A percentile compares a stretch with the other conserved stretches of the same genome.
Evolutionary conservation across 2,329 filamentous ascomycete species (phyloP).

Genomic region (Colletotrichum trifolii): DNA sequence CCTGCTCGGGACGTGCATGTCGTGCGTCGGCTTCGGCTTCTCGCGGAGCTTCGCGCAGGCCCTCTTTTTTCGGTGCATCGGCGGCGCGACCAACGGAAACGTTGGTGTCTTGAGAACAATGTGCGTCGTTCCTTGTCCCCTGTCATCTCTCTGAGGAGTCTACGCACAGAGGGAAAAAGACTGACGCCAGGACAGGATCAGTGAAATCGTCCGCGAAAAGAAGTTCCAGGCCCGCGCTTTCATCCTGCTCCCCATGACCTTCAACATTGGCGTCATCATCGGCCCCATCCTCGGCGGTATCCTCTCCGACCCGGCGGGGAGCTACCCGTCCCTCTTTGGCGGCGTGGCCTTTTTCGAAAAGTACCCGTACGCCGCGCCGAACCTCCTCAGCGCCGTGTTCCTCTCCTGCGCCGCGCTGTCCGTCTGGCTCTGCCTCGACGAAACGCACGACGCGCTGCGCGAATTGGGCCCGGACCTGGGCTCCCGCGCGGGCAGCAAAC

Average conservation of each 20-base stretch:
- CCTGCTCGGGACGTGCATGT: conserved; percentile 72
- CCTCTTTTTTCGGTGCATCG: conserved; percentile 73
- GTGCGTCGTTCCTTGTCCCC: conserved; percentile 41
- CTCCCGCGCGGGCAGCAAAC: conserved; percentile 50
- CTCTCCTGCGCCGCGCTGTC: conserved; percentile 54
- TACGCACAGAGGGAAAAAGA: not conserved
- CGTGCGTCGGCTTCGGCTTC: conserved; percentile 79
- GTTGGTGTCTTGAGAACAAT: conserved; percentile 73
- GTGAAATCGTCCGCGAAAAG: conserved; percentile 60
- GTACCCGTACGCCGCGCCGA: conserved; percentile 66
- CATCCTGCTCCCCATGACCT: conserved; percentile 59
- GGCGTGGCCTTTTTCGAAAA: conserved; percentile 55
- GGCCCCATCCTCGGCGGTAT: conserved; percentile 70
- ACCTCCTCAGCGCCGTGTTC: conserved; percentile 62
- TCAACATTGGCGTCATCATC: conserved; percentile 58
- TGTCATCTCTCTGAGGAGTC: not conserved
- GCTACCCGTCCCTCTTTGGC: conserved; percentile 65
- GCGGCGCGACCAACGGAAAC: conserved; percentile 66
- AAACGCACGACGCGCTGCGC: conserved; percentile 60
- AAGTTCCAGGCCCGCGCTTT: conserved; percentile 61
- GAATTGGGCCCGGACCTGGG: conserved; percentile 55
- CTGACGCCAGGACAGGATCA: conserved; percentile 43
- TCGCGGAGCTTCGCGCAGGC: conserved; percentile 72
- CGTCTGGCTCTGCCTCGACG: conserved; percentile 63
- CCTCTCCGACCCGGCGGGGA: conserved; percentile 74